Percentiles rank a stretch among this genome's conserved stretches.
Conservation (phyloP, 2,329 filamentous ascomycete genomes). For the Myriangium duriaei region DNA sequence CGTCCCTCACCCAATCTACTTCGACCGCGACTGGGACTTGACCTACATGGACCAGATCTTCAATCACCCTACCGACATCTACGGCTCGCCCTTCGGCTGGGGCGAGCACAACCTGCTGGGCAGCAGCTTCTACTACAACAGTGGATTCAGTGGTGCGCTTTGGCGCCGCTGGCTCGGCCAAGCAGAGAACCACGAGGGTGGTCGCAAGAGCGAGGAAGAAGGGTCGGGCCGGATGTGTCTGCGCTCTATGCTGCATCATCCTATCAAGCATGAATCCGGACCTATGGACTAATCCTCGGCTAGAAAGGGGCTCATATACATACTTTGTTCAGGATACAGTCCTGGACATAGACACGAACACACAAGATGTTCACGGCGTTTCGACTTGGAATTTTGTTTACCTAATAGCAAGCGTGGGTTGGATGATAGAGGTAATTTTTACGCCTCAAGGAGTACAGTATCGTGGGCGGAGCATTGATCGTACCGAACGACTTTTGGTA, state of each 20-base stretch:
- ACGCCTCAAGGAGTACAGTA: too few relatives aligned
- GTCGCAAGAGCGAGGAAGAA: conserved; percentile 22
- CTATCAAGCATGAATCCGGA: conserved; percentile 36
- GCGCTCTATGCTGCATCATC: conserved; percentile 33
- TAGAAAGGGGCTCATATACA: too few relatives aligned
- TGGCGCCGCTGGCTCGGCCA: conserved; percentile 40
- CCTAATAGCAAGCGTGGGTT: too few relatives aligned
- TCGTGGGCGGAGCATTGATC: too few relatives aligned
- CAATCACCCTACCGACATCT: conserved; percentile 35
- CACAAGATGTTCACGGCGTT: too few relatives aligned
- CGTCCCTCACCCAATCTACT: conserved; percentile 66
- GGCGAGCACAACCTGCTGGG: conserved; percentile 40
- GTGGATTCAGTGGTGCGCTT: conserved; percentile 34
- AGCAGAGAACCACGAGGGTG: conserved; percentile 30
- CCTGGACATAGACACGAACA: too few relatives aligned
- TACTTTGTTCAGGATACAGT: too few relatives aligned
- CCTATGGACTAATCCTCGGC: conserved; percentile 16
- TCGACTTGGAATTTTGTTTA: too few relatives aligned
- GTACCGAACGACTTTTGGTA: too few relatives aligned
- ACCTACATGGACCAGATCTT: conserved; percentile 34
- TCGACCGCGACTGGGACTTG: conserved; percentile 58
- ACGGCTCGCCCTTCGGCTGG: conserved; percentile 38
- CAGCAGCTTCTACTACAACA: conserved; percentile 40
- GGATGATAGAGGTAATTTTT: too few relatives aligned
- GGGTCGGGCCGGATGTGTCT: conserved; percentile 36